These are phyloP conservation scores for Bipolaris bicolor DNA, from an alignment of 2,329 filamentous ascomycete genomes.

Conservation along the genomic window DNA sequence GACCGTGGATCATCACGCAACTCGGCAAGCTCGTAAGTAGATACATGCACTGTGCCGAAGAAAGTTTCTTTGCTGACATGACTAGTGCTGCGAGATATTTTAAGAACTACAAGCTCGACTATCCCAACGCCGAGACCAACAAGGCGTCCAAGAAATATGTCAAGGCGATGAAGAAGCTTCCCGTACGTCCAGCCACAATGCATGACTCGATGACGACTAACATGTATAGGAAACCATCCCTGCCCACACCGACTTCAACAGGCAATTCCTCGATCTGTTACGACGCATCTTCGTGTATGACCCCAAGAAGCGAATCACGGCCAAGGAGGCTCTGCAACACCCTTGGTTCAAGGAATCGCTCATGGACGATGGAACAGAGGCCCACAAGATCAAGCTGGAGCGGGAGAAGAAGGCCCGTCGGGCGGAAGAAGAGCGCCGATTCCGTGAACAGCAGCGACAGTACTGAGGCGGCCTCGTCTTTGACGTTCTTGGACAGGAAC, in stretches of 20 bases:
- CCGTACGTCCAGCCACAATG: constrained; percentile 51
- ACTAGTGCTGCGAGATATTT: constrained; percentile 57
- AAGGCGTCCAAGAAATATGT: constrained; percentile 70
- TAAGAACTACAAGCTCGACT: constrained; percentile 63
- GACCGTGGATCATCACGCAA: constrained; percentile 57
- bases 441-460: constrained; percentile 33
- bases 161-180: constrained; percentile 69
- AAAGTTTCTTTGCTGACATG: constrained; percentile 37
- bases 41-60: neutral
- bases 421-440: constrained; percentile 41
- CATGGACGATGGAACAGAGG: constrained; percentile 70
- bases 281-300: constrained; percentile 70
- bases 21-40: constrained; percentile 61
- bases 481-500: constrained; percentile 12
- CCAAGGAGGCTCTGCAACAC: constrained; percentile 69
- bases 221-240: constrained; percentile 65
- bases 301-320: constrained; percentile 68
- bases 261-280: constrained; percentile 67
- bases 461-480: constrained; percentile 22
- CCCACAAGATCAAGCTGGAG: constrained; percentile 62
- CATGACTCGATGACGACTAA: constrained; percentile 15
- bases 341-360: constrained; percentile 70
- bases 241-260: constrained; percentile 64
- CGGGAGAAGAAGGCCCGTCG: constrained; percentile 46
- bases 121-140: constrained; percentile 67